A percentile compares a stretch with the other conserved stretches of the same genome.
Conservation (phyloP, 2,329 filamentous ascomycete genomes). For the Trichoderma harzianum region DNA sequence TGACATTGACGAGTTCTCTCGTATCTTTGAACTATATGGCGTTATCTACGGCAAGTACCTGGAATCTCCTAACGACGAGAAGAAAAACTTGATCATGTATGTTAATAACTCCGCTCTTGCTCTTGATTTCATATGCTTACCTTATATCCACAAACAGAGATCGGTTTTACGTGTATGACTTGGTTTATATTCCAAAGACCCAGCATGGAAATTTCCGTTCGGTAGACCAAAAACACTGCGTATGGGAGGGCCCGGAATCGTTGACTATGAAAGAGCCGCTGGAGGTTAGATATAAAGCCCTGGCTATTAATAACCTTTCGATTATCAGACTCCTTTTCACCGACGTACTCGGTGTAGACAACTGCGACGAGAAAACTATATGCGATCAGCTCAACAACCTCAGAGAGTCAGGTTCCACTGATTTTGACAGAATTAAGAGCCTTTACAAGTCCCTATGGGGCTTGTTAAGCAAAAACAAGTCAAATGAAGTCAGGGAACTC, state of each 20-base stretch:
- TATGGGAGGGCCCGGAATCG: background rate
- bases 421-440: background rate
- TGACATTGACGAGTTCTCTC: background rate
- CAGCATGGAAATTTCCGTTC: no score
- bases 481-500: background rate
- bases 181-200: background rate
- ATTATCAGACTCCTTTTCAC: background rate
- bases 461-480: background rate
- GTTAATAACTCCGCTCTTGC: no score
- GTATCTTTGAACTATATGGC: background rate
- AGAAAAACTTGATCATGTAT: background rate
- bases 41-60: background rate
- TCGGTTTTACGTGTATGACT: no score
- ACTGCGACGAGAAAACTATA: background rate
- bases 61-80: background rate
- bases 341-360: background rate
- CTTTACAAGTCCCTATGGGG: background rate
- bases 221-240: background rate
- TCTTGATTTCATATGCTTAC: no score
- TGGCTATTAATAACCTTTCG: background rate
- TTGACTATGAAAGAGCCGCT: background rate
- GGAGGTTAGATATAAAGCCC: background rate
- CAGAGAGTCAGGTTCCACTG: background rate
- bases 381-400: background rate
- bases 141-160: no score